Percentiles rank a stretch among this genome's conserved stretches.
phyloP scores from a whole-genome alignment of 306 rosid genomes.

The Senna siamea region DNA sequence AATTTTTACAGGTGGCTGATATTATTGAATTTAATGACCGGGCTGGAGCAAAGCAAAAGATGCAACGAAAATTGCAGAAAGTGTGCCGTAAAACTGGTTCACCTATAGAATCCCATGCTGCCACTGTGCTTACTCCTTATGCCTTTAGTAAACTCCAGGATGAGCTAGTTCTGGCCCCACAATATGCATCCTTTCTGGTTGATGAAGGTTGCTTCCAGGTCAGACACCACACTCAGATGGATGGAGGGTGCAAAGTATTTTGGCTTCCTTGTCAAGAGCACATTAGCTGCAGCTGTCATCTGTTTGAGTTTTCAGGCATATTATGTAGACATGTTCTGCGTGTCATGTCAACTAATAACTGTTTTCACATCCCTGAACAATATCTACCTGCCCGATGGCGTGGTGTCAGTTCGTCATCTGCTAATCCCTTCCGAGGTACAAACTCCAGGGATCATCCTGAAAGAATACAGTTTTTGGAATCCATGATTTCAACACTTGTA shows the following conservation, averaged over 20 bases:
- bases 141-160: constrained; percentile 82
- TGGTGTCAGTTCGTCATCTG: constrained; percentile 44
- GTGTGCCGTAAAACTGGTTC: constrained; percentile 84
- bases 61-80: constrained; percentile 70
- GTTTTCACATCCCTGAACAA: constrained; percentile 78
- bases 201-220: constrained; percentile 86
- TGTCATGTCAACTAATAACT: constrained; percentile 80
- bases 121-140: constrained; percentile 75
- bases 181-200: constrained; percentile 67
- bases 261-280: constrained; percentile 83
- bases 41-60: constrained; percentile 72
- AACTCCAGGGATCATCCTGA: constrained; percentile 59
- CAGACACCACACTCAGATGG: constrained; percentile 76
- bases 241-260: constrained; percentile 82
- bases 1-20: constrained; percentile 60
- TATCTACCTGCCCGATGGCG: constrained; percentile 79
- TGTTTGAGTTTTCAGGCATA: constrained; percentile 77
- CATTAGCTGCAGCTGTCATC: constrained; percentile 80
- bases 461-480: constrained; percentile 63
- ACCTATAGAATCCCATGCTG: constrained; percentile 87
- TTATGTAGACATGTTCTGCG: constrained; percentile 78
- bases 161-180: constrained; percentile 87
- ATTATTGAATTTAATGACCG: constrained; percentile 69
- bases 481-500: constrained; percentile 65
- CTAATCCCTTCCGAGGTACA: constrained; percentile 47